Evolutionary conservation across 1,139 yeast genomes (phyloP).

Genomic region (Trichomonascaceae sp.): DNA sequence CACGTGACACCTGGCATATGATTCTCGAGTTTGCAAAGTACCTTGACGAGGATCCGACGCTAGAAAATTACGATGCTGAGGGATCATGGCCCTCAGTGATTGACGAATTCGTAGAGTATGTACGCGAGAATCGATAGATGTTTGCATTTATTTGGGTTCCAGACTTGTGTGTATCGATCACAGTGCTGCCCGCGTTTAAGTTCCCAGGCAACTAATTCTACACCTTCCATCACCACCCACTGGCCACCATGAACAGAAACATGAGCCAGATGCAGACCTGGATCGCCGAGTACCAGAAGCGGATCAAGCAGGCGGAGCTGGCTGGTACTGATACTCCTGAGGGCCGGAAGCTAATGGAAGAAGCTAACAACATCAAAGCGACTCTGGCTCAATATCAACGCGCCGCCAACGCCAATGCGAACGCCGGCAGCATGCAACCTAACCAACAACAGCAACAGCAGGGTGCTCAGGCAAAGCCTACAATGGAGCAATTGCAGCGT

Average conservation of each 20-base stretch:
- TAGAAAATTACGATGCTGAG: conserved; percentile 52
- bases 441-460: too few species aligned
- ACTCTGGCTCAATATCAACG: conserved; percentile 24
- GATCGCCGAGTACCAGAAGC: conserved; percentile 47
- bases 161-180: background rate
- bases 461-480: too few species aligned
- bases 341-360: conserved; percentile 52
- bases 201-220: too few species aligned
- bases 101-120: conserved; percentile 66
- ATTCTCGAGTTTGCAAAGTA: conserved; percentile 50
- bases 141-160: too few species aligned
- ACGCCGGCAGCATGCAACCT: too few species aligned
- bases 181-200: too few species aligned
- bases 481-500: too few species aligned
- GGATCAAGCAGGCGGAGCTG: conserved; percentile 46
- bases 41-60: conserved; percentile 37
- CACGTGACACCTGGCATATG: conserved; percentile 81
- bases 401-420: background rate
- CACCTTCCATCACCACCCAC: too few species aligned
- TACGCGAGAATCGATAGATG: conserved; percentile 2
- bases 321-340: conserved; percentile 46
- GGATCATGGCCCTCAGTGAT: conserved; percentile 82
- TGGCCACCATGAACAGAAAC: too few species aligned
- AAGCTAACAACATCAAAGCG: conserved; percentile 53
- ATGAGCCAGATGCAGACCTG: too few species aligned